Evolutionary conservation across 371 early-diverging fungal species (phyloP), one percentile per base, ranked within the genome.

Genomic region (Apophysomyces sp.): DNA sequence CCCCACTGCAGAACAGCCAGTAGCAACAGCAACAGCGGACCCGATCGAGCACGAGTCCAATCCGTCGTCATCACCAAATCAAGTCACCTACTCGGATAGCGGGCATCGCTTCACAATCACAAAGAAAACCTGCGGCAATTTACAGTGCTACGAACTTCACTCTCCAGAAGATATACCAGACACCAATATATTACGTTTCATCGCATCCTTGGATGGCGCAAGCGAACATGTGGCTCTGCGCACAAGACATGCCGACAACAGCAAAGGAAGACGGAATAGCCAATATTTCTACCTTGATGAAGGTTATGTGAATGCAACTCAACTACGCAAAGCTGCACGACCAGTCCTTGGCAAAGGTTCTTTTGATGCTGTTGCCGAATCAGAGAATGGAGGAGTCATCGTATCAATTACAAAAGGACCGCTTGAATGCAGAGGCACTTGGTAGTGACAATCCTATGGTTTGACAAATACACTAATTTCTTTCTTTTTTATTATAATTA

Each of bases 251-350:
- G 73, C 69, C 3, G 65, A 65, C 16, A 44, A 6, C 44, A 44
- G 44, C 21, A 51, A 57, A 29, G 55, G 51, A 28, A 62, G 57
- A 60, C 37, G 54, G 0, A 65, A 63, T 52, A 63, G 62, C 36
- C 63, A 65, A 31, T 52, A 67, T 27, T 78, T 55, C 44, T 75
- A 82, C 51, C 70, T 75, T 21, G 78, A 76, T 39, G 73, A 74
- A 36, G 81, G 81, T 2, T 84, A 80, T 56, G 77, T 84, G n/a
- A 84, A 84, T 64, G 85, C 85, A 0, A 76, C 85, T 0, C 81
- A 81, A 60, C 41, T 84, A 32, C 73, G 85, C 1, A 68, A 78
- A 40, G 85, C 82, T 0, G 85, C 85, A 12, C 65, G 72, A 21
- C 73, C 77, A 0, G 77, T 78, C 3, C 69, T 84, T 52, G 82